Base-by-base conservation (phyloP, 73 alveolate genomes). In the Loxodes magnus region DNA sequence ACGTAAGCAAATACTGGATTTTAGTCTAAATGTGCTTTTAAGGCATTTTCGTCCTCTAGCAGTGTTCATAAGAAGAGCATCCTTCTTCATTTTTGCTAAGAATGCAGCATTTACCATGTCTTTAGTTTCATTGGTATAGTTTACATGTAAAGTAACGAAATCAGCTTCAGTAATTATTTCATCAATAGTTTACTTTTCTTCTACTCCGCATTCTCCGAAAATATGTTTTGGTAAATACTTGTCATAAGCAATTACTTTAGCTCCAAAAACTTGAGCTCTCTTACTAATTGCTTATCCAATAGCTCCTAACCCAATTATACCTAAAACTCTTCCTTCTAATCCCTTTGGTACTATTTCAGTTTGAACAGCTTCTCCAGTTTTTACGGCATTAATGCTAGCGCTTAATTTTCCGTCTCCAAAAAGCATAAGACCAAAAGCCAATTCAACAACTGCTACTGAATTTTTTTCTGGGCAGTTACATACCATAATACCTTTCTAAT, bases 391-490 rank as follows among this genome's bases (percentile, higher is more conserved):
- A 0, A 19, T 15, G 23, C 68, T 65, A 31, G 35, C 64, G 33
- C 59, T 51, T 10, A 75, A 57, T 57, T 87, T 72, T 24, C 96
- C 63, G 58, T 67, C 87, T 21, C 63, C 77, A 42, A 66, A 41
- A 41, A 79, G 64, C 12, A 84, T 57, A 17, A 76, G 63, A 1
- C 88, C 96, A 42, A 84, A 61, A 43, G 84, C 77, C 4, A 84
- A 74, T 61, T 84, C 96, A 7, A 92, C 96, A 12, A 84, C 96
- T 2, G 96, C 96, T 63, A 68, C 75, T 7, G 96, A 73, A 55
- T 84, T 84, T 56, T 84, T 78, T 20, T 92, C 96, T 3, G 93
- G 96, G 67, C 93, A 79, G 67, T 84, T 84, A 63, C 87, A 78
- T 36, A 84, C 93, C 35, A 53, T 65, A 33, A 84, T 68, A 0